Evolutionary conservation across 805 yeast species (phyloP), one percentile per base, ranked within the genome.

Genomic region (Candida corydali): DNA sequence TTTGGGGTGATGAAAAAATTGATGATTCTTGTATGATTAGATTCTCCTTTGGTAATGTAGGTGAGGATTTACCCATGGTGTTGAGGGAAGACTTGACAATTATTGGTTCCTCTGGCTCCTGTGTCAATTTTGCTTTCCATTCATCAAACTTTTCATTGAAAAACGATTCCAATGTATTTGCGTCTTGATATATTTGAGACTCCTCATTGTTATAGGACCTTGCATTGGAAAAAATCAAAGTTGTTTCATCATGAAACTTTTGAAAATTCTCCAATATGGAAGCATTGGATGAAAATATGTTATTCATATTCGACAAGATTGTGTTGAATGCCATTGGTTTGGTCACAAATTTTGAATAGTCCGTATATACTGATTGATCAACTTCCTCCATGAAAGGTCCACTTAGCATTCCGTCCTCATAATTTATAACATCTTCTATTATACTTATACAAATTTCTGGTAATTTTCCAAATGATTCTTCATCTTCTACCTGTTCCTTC

Each of bases 351-450:
- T 76, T 72, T 59, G 81, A 81, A 62, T 89, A 89, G 50, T 85
- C 95, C 1, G 96, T 95, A 49, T 83, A 82, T 40, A 74, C 76
- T 10, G 75, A 74, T 22, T 72, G 73, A 50, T 79, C 78, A 2
- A 91, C 93, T 38, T 79, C 81, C 22, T 80, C 84, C 63, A 83
- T 55, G 54, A 88, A 89, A 0, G 94, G 85, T 10, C 74, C 83
- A 41, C 84, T 74, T 27, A 82, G 65, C 32, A 63, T 57, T 9
- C 77, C 76, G 20, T 75, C 63, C 37, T 71, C 72, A 45, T 66
- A 65, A 35, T 59, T 55, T 5, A 70, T 63, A 23, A 75, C 60
- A 15, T 65, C 67, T 29, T 68, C 59, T 31, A 75, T 32, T 0
- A 71, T 15, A 1, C 32, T 37, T 11, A 41, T 47, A 31, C 64